Evolutionary conservation across 306 rosid species (phyloP).

Genomic region (Cicer cuneatum): DNA sequence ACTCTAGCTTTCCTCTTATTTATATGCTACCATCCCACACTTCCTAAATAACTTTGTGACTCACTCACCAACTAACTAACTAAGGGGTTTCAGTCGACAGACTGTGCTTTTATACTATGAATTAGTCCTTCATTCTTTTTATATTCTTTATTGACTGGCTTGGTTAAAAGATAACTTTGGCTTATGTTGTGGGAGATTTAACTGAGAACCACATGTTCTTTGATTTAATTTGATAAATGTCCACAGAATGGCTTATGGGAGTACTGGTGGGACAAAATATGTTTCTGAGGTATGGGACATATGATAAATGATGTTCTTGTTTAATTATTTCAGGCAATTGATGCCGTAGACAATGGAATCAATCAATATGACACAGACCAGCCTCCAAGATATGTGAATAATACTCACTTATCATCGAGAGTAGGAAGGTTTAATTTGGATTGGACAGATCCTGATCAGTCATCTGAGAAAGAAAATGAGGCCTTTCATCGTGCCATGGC

Average conservation of each 20-base stretch:
- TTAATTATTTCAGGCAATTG: slow-evolving; percentile 77
- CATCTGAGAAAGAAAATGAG: slow-evolving; percentile 84
- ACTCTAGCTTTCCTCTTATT: no score
- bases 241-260: slow-evolving; percentile 21
- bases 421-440: slow-evolving; percentile 87
- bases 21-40: no score
- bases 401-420: slow-evolving; percentile 94
- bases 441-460: slow-evolving; percentile 93
- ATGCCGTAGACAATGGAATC: slow-evolving; percentile 95
- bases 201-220: slow-evolving; percentile 15
- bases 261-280: slow-evolving; percentile 9
- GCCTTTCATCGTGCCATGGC: slow-evolving; percentile 90
- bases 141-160: slow-evolving; percentile 7
- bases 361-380: slow-evolving; percentile 84
- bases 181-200: slow-evolving; percentile 36
- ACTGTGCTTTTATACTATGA: neutral
- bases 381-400: slow-evolving; percentile 93
- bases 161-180: slow-evolving; percentile 11
- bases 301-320: slow-evolving; percentile 11
- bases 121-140: neutral
- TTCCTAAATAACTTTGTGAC: neutral
- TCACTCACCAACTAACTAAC: neutral
- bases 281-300: neutral
- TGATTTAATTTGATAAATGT: slow-evolving; percentile 11
- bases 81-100: neutral